Conservation (phyloP, 2,329 filamentous ascomycete species). For the Aspergillus quadrilineatus region DNA sequence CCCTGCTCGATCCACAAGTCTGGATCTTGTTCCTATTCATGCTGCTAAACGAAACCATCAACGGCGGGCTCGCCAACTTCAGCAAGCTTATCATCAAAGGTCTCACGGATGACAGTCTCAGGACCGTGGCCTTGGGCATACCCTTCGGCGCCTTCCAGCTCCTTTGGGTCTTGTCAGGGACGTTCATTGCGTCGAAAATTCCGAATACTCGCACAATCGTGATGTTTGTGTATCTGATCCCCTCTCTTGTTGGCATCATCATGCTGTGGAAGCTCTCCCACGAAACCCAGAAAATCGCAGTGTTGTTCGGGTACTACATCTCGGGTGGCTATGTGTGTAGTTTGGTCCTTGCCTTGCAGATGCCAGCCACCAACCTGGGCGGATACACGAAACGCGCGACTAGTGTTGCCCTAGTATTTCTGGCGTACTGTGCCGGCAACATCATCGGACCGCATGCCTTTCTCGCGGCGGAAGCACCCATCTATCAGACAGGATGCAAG, state of each 20-base stretch:
- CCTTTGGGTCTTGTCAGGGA: slow-evolving; percentile 52
- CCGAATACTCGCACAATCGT: slow-evolving; percentile 53
- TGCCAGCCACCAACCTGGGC: slow-evolving; percentile 43
- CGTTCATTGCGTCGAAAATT: slow-evolving; percentile 53
- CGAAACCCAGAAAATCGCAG: slow-evolving; percentile 44
- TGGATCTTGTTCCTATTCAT: slow-evolving; percentile 49
- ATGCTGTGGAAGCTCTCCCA: slow-evolving; percentile 53
- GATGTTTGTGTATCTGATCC: slow-evolving; percentile 54
- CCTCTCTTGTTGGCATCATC: slow-evolving; percentile 51
- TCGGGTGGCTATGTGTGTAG: slow-evolving; percentile 51
- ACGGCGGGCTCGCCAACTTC: slow-evolving; percentile 56
- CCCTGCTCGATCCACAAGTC: slow-evolving; percentile 46
- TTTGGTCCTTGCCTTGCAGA: slow-evolving; percentile 53
- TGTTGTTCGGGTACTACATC: slow-evolving; percentile 56
- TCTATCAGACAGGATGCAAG: slow-evolving; percentile 55
- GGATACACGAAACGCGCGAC: slow-evolving; percentile 54
- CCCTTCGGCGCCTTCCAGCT: slow-evolving; percentile 56
- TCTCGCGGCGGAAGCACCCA: slow-evolving; percentile 31
- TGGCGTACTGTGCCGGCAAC: slow-evolving; percentile 36
- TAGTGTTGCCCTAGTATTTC: slow-evolving; percentile 46
- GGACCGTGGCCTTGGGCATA: slow-evolving; percentile 55
- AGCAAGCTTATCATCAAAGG: slow-evolving; percentile 54
- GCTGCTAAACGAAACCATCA: slow-evolving; percentile 54
- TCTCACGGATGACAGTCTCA: slow-evolving; percentile 47
- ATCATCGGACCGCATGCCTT: slow-evolving; percentile 11